A percentile compares a stretch with the other conserved stretches of the same genome.
Evolutionary conservation across 352 stramenopile species (phyloP).

Genomic region (Pythium volutum): DNA sequence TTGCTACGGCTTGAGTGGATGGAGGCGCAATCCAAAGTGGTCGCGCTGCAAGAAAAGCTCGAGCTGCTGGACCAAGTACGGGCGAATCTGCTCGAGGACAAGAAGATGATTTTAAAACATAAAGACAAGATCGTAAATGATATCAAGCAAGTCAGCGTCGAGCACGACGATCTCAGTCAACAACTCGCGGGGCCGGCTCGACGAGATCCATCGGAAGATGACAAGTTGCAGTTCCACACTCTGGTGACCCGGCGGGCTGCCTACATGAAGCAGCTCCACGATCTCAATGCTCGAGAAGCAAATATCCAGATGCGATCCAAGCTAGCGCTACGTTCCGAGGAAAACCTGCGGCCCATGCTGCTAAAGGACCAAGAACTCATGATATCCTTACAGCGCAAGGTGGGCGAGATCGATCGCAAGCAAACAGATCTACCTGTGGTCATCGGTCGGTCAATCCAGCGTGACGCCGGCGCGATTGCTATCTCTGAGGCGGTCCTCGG

Average conservation of each 20-base stretch:
- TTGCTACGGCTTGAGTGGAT: slow-evolving; percentile 40
- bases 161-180: slow-evolving; percentile 49
- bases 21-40: slow-evolving; percentile 53
- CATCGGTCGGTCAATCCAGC: slow-evolving; percentile 51
- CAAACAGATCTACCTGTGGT: slow-evolving; percentile 53
- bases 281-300: slow-evolving; percentile 36
- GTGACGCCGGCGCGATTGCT: background rate
- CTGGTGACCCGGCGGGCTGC: slow-evolving; percentile 40
- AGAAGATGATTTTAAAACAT: slow-evolving; percentile 43
- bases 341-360: slow-evolving; percentile 37
- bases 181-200: slow-evolving; percentile 54
- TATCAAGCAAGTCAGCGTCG: slow-evolving; percentile 41
- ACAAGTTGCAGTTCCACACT: slow-evolving; percentile 62
- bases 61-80: slow-evolving; percentile 43
- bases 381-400: slow-evolving; percentile 19
- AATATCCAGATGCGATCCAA: slow-evolving; percentile 48
- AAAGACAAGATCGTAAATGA: slow-evolving; percentile 44
- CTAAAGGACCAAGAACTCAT: slow-evolving; percentile 26
- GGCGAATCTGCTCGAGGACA: slow-evolving; percentile 36
- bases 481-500: background rate
- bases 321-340: slow-evolving; percentile 42
- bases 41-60: slow-evolving; percentile 51
- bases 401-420: slow-evolving; percentile 32
- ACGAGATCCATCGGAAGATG: slow-evolving; percentile 51
- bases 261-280: slow-evolving; percentile 49